A percentile compares a stretch with the other conserved stretches of the same genome.
Conservation (phyloP, 352 stramenopile species). For the Aphanomyces cochlioides region DNA sequence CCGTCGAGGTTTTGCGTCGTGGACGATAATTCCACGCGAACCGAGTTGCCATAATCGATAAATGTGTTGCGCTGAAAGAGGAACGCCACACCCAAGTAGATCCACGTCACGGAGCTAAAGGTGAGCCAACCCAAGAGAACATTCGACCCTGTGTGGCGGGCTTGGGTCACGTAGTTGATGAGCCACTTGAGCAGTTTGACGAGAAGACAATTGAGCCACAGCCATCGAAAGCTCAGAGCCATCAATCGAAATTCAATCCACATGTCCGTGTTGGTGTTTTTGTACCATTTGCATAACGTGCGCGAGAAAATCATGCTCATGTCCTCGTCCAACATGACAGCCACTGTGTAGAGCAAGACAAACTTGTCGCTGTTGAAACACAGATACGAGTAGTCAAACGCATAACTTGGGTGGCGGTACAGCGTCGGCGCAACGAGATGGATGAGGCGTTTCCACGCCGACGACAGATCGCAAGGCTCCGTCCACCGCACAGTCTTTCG, state of each 20-base stretch:
- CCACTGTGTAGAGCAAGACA: conserved; percentile 21
- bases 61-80: conserved; percentile 4
- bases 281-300: background rate
- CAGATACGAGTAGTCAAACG: conserved; percentile 10
- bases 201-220: conserved; percentile 17
- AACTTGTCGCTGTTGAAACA: conserved; percentile 29
- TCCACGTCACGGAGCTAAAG: background rate
- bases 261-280: background rate
- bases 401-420: conserved; percentile 11
- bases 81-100: conserved; percentile 9
- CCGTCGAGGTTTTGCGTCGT: conserved; percentile 8
- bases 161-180: background rate
- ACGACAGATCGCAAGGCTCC: background rate
- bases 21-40: background rate
- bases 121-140: conserved; percentile 7
- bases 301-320: background rate
- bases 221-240: background rate
- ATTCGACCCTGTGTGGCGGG: background rate
- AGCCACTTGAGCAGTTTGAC: conserved; percentile 15
- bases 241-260: conserved; percentile 2
- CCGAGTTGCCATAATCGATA: conserved; percentile 24
- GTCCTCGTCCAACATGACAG: conserved; percentile 3
- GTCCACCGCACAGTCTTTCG: conserved; percentile 20
- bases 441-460: background rate
- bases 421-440: background rate